phyloP scores from a whole-genome alignment of 352 stramenopile genomes.

The Plasmopara halstedii region DNA sequence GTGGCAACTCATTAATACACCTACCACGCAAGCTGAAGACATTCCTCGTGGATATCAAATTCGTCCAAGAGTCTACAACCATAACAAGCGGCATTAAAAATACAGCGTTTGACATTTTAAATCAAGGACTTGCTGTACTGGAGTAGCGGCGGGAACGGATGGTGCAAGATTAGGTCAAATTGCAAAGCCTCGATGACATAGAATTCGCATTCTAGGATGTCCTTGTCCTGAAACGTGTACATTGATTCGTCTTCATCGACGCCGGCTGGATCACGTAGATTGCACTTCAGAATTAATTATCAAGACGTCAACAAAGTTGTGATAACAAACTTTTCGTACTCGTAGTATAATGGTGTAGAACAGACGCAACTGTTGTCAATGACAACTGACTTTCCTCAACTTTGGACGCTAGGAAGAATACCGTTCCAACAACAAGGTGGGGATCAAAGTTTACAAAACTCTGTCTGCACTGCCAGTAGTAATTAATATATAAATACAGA shows the following conservation, averaged over 20 bases:
- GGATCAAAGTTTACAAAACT: slow-evolving; percentile 87
- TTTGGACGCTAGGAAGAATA: slow-evolving; percentile 84
- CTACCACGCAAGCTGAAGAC: slow-evolving; percentile 77
- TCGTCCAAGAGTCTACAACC: slow-evolving; percentile 61
- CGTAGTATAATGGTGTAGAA: slow-evolving; percentile 82
- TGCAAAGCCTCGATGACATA: slow-evolving; percentile 84
- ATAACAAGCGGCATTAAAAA: too few species aligned
- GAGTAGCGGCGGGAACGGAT: slow-evolving; percentile 77
- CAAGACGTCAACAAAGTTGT: too few species aligned
- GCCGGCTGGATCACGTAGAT: slow-evolving; percentile 27
- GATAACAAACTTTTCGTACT: slow-evolving; percentile 54
- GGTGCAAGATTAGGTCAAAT: slow-evolving; percentile 84
- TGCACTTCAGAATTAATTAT: too few species aligned
- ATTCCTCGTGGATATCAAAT: slow-evolving; percentile 82
- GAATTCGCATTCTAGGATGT: slow-evolving; percentile 88
- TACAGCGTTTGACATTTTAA: neutral
- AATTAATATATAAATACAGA: neutral
- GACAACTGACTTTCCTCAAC: slow-evolving; percentile 83
- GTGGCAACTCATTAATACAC: neutral
- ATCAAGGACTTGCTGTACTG: slow-evolving; percentile 34
- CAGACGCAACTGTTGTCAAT: slow-evolving; percentile 65
- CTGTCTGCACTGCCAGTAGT: slow-evolving; percentile 38
- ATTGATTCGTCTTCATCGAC: slow-evolving; percentile 83
- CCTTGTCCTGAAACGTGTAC: slow-evolving; percentile 86
- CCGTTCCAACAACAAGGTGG: slow-evolving; percentile 74